phyloP scores from a whole-genome alignment of 169 alveolate species.

The Plasmodium malariae region DNA sequence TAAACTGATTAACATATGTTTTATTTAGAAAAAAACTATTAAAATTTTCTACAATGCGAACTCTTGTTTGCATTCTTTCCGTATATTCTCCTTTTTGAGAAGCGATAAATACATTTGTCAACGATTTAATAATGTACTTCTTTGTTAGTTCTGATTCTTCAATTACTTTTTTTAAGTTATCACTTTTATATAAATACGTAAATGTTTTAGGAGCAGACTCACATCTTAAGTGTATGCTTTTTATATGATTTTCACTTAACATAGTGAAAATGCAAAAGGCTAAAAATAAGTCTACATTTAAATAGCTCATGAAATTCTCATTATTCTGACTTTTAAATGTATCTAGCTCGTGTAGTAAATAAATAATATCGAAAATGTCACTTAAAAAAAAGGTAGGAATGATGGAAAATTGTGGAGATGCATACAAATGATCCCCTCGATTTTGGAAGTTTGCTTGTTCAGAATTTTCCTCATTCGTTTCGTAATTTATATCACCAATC shows the following conservation, averaged over 20 bases:
- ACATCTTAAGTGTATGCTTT: conserved; percentile 89
- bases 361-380: conserved; percentile 81
- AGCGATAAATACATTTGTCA: conserved; percentile 83
- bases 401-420: conserved; percentile 86
- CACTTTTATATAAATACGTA: conserved; percentile 78
- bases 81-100: conserved; percentile 88
- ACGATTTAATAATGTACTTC: conserved; percentile 84
- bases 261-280: conserved; percentile 87
- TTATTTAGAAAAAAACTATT: conserved; percentile 80
- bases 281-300: conserved; percentile 88
- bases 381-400: conserved; percentile 85
- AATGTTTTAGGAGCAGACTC: conserved; percentile 86
- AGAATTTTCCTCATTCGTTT: conserved; percentile 21
- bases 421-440: conserved; percentile 41
- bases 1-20: conserved; percentile 82
- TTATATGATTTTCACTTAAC: conserved; percentile 84
- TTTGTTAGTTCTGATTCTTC: conserved; percentile 77
- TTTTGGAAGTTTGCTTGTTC: conserved; percentile 31
- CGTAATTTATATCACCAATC: neutral
- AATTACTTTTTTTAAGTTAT: conserved; percentile 59
- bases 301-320: conserved; percentile 76
- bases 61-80: conserved; percentile 85
- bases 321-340: conserved; percentile 77
- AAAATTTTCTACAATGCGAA: conserved; percentile 84
- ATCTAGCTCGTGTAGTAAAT: conserved; percentile 77